Evolutionary conservation across 495 filamentous ascomycete species (phyloP), one percentile per base, ranked within the genome.

Genomic region (Darksidea phi): DNA sequence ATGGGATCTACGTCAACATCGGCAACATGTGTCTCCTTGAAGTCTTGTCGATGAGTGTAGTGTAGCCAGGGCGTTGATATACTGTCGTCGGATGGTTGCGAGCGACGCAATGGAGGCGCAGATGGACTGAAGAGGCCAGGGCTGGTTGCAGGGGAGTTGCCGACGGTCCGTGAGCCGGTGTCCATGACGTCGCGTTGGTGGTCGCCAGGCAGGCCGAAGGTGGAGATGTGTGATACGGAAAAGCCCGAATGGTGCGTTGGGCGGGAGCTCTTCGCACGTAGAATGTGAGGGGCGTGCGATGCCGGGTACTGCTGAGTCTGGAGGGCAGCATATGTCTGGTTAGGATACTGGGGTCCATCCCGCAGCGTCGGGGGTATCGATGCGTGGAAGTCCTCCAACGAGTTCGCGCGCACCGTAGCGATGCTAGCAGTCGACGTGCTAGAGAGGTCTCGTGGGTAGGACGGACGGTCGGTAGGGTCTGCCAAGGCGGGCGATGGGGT

Each of bases 1-100:
- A 89, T 79, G 25, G 82, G 79, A 71, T 97, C 90, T 46, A 89
- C 82, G 68, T 97, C 95, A 57, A 95, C 85, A 70, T 92, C 88
- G 10, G 89, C 91, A 37, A 88, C 87, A 71, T 95, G 88, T 13
- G 92, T 97, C 73, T 78, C 75, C 53, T 75, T 78, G 18, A 75
- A 75, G 21, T 67, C 62, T 50, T 73, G 70, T 23, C 71, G 57
- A 1, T 76, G 75, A 2, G 73, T 74, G 53, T 69, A 71, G 52
- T 78, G 75, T 20, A 78, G 67, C 37, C 70, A 76, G 0, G 74
- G 75, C 43, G 71, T 75, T 18, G 74, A 78, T n/a, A 49, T 72
- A 17, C 70, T 68, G 28, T 71, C 53, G 0, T 71, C 69, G n/a
- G 68, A 65, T 21, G 41, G 51, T 20, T 60, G 56, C 21, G 55